These are phyloP conservation scores for Trifolium subterraneum DNA, from an alignment of 306 rosid species.

Conservation along the genomic window DNA sequence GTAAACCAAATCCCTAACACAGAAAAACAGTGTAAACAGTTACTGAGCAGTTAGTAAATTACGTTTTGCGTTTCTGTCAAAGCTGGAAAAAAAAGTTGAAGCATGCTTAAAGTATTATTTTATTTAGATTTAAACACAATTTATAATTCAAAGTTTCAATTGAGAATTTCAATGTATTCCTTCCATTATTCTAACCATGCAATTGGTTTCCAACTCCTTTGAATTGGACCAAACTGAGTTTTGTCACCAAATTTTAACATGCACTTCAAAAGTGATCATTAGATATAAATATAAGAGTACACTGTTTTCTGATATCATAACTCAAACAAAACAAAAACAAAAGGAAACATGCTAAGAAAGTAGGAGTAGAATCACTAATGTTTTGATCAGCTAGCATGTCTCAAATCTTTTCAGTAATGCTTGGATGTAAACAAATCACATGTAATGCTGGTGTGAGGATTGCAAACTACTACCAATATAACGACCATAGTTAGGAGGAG, in stretches of 20 bases:
- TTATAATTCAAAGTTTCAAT: neutral
- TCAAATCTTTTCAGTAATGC: constrained; percentile 26
- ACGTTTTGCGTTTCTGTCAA: too few species aligned
- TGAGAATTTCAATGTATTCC: too few species aligned
- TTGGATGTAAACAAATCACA: constrained; percentile 43
- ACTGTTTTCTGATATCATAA: constrained; percentile 22
- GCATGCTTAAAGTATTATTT: too few species aligned
- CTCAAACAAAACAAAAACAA: constrained; percentile 29
- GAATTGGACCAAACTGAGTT: neutral
- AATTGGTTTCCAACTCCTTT: neutral
- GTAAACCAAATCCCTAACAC: constrained; percentile 44
- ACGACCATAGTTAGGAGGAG: constrained; percentile 57
- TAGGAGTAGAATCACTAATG: constrained; percentile 15
- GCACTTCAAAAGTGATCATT: neutral
- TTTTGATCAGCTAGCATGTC: constrained; percentile 29
- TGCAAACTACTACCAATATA: constrained; percentile 62
- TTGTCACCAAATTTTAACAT: neutral
- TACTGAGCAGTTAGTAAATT: constrained; percentile 27
- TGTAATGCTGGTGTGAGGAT: constrained; percentile 62
- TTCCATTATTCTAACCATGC: neutral
- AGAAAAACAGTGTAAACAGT: constrained; percentile 33
- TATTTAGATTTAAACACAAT: neutral
- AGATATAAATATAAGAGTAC: constrained; percentile 19
- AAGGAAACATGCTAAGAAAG: constrained; percentile 4
- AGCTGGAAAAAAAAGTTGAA: too few species aligned